Evolutionary conservation across 495 filamentous ascomycete species (phyloP).

Genomic region (Physcia stellaris): DNA sequence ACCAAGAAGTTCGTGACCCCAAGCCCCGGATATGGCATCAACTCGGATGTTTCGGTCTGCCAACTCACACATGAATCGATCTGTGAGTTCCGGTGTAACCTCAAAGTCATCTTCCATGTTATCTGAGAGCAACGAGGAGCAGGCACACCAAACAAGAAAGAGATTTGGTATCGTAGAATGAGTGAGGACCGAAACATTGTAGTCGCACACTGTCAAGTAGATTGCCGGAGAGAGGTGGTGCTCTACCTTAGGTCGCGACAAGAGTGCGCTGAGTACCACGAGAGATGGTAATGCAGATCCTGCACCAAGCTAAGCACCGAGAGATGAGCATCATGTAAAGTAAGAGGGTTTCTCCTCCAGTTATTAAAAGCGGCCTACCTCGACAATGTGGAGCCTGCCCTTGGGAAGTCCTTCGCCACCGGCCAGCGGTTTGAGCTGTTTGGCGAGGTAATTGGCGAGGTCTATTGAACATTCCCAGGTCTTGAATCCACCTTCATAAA

Average conservation of each 20-base stretch:
- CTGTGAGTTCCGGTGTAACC: conserved; percentile 48
- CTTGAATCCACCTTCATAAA: conserved; percentile 98
- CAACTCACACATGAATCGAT: conserved; percentile 48
- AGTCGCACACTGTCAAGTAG: conserved; percentile 70
- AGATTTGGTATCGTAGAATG: conserved; percentile 85
- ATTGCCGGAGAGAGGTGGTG: conserved; percentile 18
- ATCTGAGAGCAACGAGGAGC: conserved; percentile 10
- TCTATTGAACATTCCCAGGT: conserved; percentile 95
- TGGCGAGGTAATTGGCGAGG: conserved; percentile 54
- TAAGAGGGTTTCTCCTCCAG: too few relatives aligned
- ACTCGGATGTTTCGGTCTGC: conserved; percentile 41
- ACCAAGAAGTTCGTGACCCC: conserved; percentile 55
- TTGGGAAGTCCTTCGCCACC: too few relatives aligned
- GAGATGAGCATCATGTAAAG: conserved; percentile 15
- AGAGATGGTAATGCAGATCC: conserved; percentile 80
- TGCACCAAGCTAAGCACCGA: conserved; percentile 55
- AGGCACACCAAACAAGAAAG: conserved; percentile 47
- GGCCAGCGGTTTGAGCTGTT: background rate
- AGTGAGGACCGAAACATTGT: conserved; percentile 73
- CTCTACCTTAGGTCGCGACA: conserved; percentile 25
- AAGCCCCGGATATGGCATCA: conserved; percentile 69
- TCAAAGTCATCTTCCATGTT: conserved; percentile 50
- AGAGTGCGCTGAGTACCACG: conserved; percentile 56
- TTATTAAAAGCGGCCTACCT: conserved; percentile 58
- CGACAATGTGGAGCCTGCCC: conserved; percentile 57